A percentile compares a stretch with the other conserved stretches of the same genome.
Evolutionary conservation across 2,329 filamentous ascomycete species (phyloP).

Genomic region (Colletotrichum orchidophilum): DNA sequence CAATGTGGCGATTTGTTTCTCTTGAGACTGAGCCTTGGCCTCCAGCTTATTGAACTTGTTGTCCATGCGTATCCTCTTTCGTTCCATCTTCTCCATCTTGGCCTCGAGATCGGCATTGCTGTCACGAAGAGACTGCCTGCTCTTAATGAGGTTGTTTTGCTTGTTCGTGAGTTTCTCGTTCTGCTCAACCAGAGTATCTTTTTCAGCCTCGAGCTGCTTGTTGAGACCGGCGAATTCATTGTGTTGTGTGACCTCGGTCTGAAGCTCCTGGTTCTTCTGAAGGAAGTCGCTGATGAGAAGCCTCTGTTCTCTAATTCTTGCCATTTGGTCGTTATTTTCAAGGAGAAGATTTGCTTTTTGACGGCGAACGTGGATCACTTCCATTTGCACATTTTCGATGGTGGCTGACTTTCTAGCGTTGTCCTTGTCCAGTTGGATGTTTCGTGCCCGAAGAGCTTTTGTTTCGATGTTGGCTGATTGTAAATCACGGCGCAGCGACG

Average conservation of each 20-base stretch:
- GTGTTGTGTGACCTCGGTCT: too few relatives aligned
- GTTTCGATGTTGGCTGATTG: background rate
- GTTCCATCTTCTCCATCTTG: background rate
- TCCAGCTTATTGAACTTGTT: background rate
- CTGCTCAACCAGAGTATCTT: background rate
- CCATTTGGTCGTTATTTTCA: background rate
- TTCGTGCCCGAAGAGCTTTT: background rate
- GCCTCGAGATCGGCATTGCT: background rate
- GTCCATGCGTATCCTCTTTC: background rate
- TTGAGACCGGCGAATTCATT: background rate
- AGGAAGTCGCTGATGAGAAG: too few relatives aligned
- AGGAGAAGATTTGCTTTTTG: background rate
- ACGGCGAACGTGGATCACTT: background rate
- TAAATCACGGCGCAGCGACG: too few relatives aligned
- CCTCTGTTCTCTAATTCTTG: too few relatives aligned
- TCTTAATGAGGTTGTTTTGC: too few relatives aligned
- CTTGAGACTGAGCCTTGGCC: background rate
- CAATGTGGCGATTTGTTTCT: background rate
- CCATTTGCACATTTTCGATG: background rate
- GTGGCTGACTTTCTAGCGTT: background rate
- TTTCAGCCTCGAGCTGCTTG: background rate
- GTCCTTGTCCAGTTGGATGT: background rate
- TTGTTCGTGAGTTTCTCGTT: background rate
- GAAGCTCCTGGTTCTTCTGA: too few relatives aligned
- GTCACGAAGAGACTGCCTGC: too few relatives aligned